Evolutionary conservation across 2,329 filamentous ascomycete genomes (phyloP).

Genomic region (Pezicula carpinea): DNA sequence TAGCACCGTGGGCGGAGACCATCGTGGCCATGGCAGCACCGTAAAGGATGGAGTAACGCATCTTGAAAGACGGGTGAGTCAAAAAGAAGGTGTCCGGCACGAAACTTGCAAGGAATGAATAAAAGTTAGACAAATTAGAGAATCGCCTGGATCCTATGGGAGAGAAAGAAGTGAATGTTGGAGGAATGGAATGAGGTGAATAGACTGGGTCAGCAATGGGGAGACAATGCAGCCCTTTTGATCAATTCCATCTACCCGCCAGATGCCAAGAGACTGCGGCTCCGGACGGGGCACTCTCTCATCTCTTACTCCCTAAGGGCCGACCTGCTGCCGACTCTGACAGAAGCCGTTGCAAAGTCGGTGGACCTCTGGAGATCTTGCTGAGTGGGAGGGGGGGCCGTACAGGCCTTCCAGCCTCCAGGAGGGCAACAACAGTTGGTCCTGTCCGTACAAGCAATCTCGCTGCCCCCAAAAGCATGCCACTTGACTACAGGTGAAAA

Average conservation of each 20-base stretch:
- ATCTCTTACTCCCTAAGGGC: not conserved
- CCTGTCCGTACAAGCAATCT: too few relatives aligned
- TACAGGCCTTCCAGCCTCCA: too few relatives aligned
- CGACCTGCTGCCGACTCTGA: conserved; percentile 13
- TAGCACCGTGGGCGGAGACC: conserved; percentile 40
- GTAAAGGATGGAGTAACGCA: conserved; percentile 30
- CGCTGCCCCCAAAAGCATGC: not conserved
- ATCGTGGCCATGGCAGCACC: conserved; percentile 31
- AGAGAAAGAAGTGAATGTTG: conserved; percentile 18
- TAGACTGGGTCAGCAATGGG: conserved; percentile 8
- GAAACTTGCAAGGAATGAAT: conserved; percentile 22
- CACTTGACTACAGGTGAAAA: conserved; percentile 8
- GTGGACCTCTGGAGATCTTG: conserved; percentile 5
- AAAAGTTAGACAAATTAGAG: conserved; percentile 20
- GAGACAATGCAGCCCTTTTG: conserved; percentile 4
- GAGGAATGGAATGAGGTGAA: conserved; percentile 13
- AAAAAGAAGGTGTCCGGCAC: conserved; percentile 26
- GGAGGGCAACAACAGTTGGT: too few relatives aligned
- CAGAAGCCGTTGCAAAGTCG: conserved; percentile 14
- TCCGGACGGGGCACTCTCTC: not conserved
- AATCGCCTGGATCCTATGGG: conserved; percentile 19
- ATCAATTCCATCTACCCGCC: not conserved
- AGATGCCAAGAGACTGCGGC: not conserved
- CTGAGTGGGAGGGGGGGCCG: not conserved
- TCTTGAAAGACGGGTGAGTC: conserved; percentile 25